These are phyloP conservation scores for Russula griseocarnosa DNA, from an alignment of 768 basidiomycete genomes.

Conservation along the genomic window DNA sequence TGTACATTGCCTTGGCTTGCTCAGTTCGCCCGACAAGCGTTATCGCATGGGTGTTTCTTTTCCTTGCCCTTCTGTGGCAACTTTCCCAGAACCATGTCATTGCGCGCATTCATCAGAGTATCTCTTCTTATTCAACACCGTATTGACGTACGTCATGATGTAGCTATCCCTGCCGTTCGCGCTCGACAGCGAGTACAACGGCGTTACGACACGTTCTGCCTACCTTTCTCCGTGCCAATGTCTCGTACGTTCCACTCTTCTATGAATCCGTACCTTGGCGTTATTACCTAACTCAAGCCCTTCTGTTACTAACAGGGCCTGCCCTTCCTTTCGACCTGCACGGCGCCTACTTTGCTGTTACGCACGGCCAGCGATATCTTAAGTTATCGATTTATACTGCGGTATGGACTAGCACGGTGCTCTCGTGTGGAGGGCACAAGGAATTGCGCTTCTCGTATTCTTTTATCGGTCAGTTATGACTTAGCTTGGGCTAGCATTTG, in stretches of 20 bases:
- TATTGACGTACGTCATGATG: too few species aligned
- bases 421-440: constrained; percentile 86
- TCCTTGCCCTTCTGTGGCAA: constrained; percentile 53
- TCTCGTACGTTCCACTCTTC: constrained; percentile 80
- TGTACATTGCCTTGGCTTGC: constrained; percentile 72
- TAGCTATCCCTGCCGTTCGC: too few species aligned
- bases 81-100: constrained; percentile 39
- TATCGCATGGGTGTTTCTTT: constrained; percentile 78
- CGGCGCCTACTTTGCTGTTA: constrained; percentile 39
- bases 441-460: constrained; percentile 94
- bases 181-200: constrained; percentile 72
- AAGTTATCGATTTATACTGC: constrained; percentile 48
- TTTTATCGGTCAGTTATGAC: too few species aligned
- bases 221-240: constrained; percentile 80
- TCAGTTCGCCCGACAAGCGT: constrained; percentile 84
- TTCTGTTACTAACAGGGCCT: constrained; percentile 78
- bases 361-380: constrained; percentile 30
- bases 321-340: constrained; percentile 68
- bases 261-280: constrained; percentile 86
- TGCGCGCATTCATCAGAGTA: too few species aligned
- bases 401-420: constrained; percentile 60
- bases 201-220: constrained; percentile 60
- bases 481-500: too few species aligned
- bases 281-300: too few species aligned
- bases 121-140: too few species aligned